Percentiles rank a stretch among this genome's conserved stretches.
These are phyloP conservation scores for Tolypocladium tundrense DNA, from an alignment of 2,329 filamentous ascomycete genomes.

Conservation along the genomic window DNA sequence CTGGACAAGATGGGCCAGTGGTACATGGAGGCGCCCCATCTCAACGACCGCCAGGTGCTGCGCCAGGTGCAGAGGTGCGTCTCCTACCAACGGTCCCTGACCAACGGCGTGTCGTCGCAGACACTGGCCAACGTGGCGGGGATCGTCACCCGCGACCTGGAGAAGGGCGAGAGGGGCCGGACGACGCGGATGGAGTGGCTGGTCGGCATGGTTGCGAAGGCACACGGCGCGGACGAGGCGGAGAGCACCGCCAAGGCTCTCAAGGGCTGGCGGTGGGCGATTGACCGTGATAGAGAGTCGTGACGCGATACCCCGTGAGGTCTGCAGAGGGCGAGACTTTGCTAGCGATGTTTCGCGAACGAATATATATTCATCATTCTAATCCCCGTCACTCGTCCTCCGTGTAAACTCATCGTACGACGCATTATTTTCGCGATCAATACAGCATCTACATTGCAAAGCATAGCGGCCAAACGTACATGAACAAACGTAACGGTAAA, in stretches of 20 bases:
- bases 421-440: background rate
- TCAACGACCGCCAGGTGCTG: constrained; percentile 19
- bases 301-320: background rate
- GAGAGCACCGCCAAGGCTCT: constrained; percentile 7
- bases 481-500: background rate
- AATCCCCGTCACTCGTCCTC: background rate
- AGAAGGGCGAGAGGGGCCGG: constrained; percentile 20
- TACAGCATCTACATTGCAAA: background rate
- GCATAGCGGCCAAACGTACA: background rate
- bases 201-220: constrained; percentile 12
- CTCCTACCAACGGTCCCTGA: constrained; percentile 12
- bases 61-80: constrained; percentile 18
- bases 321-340: background rate
- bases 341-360: background rate
- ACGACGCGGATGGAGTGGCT: constrained; percentile 19
- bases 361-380: background rate
- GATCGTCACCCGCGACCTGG: constrained; percentile 22
- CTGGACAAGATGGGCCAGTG: constrained; percentile 18
- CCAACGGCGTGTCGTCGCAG: constrained; percentile 11
- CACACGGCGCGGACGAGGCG: constrained; percentile 10
- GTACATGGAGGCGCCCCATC: constrained; percentile 16
- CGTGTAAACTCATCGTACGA: background rate
- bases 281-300: background rate
- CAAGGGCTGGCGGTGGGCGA: constrained; percentile 14
- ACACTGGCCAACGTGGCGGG: constrained; percentile 16